phyloP scores from a whole-genome alignment of 345 rosid species.

The Cardamine resedifolia region DNA sequence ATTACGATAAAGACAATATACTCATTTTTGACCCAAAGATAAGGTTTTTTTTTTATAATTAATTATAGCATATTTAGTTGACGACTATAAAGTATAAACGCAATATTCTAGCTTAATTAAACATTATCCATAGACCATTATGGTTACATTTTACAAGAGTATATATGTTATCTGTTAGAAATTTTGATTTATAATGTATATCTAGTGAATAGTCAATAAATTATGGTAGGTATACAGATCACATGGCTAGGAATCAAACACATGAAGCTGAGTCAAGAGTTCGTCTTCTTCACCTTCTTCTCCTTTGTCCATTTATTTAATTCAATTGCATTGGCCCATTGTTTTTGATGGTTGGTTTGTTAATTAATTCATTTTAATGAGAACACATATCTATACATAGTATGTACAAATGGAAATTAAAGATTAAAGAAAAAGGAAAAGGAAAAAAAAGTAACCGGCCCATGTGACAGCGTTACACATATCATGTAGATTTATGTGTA shows the following conservation, averaged over 20 bases:
- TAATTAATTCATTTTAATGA: background rate
- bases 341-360: constrained; percentile 31
- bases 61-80: background rate
- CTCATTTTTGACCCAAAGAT: constrained; percentile 12
- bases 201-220: constrained; percentile 4
- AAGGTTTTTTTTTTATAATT: background rate
- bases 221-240: constrained; percentile 23
- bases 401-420: background rate
- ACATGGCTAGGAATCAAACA: constrained; percentile 39
- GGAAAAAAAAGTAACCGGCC: constrained; percentile 23
- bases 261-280: constrained; percentile 39
- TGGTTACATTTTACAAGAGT: background rate
- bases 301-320: background rate
- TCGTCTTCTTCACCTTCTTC: constrained; percentile 14
- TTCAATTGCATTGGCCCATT: constrained; percentile 28
- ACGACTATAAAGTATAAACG: background rate
- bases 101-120: background rate
- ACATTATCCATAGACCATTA: background rate
- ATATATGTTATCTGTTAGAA: background rate
- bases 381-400: background rate
- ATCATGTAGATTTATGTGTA: background rate
- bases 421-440: background rate
- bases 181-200: background rate
- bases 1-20: constrained; percentile 17
- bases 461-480: constrained; percentile 33